Evolutionary conservation across 106 monocot genomes (phyloP).

Genomic region (Dioscorea alata): DNA sequence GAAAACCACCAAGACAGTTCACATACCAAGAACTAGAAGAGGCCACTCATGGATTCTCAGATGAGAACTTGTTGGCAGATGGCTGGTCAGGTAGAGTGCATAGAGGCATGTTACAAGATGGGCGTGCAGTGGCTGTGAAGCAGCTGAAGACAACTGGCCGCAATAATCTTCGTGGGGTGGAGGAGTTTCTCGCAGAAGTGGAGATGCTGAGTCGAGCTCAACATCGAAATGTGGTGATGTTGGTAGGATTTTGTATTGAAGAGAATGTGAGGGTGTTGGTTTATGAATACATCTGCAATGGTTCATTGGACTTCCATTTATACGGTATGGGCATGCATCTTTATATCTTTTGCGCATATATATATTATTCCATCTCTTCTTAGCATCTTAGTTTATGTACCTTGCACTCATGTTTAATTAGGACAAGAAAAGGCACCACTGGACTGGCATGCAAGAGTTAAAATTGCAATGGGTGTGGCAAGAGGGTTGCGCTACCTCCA

Average conservation of each 20-base stretch:
- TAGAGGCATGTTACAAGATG: conserved; percentile 43
- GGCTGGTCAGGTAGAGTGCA: conserved; percentile 38
- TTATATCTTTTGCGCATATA: too few relatives aligned
- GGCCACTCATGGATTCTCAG: conserved; percentile 40
- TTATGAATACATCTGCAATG: conserved; percentile 59
- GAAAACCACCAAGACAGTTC: conserved; percentile 51
- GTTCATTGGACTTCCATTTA: conserved; percentile 42
- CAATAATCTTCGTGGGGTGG: neutral
- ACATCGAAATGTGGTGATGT: conserved; percentile 57
- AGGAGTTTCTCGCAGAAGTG: conserved; percentile 45
- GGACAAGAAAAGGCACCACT: conserved; percentile 14
- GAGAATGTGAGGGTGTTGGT: conserved; percentile 29
- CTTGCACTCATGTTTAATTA: neutral
- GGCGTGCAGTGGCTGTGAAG: conserved; percentile 54
- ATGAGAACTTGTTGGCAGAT: conserved; percentile 40
- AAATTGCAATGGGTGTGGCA: conserved; percentile 48
- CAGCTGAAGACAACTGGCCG: conserved; percentile 18
- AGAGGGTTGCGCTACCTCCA: conserved; percentile 70
- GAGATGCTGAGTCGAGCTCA: conserved; percentile 62
- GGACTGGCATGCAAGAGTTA: conserved; percentile 31
- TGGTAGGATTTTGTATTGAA: conserved; percentile 49
- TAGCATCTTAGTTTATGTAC: too few relatives aligned
- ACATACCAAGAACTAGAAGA: conserved; percentile 38
- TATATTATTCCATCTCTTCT: too few relatives aligned
- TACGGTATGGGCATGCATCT: conserved; percentile 30